Evolutionary conservation across 2,329 filamentous ascomycete species (phyloP).

Genomic region (Allantophomopsis cytisporea): DNA sequence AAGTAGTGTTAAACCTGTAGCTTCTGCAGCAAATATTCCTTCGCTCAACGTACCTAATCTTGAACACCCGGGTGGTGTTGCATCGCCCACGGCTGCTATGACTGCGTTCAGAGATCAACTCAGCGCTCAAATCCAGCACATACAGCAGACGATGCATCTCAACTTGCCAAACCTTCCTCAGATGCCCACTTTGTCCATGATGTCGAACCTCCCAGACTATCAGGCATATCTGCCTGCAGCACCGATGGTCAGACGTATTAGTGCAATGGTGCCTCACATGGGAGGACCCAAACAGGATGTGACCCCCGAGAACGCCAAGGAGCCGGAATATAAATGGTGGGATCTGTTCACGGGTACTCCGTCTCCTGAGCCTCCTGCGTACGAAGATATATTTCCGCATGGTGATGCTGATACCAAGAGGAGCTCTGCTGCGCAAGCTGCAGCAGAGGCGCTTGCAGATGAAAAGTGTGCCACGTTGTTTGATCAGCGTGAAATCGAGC

Average conservation of each 20-base stretch:
- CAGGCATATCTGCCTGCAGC: conserved; percentile 47
- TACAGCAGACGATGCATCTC: conserved; percentile 59
- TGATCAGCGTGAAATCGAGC: conserved; percentile 23
- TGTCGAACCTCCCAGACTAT: conserved; percentile 56
- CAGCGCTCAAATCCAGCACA: conserved; percentile 58
- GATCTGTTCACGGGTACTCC: conserved; percentile 43
- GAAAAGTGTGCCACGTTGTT: conserved; percentile 39
- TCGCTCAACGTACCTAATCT: conserved; percentile 11
- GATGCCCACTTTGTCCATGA: conserved; percentile 32
- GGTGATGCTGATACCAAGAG: conserved; percentile 33
- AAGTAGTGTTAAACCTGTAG: conserved; percentile 9
- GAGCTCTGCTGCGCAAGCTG: conserved; percentile 40
- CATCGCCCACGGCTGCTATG: conserved; percentile 48
- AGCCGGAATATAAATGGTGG: conserved; percentile 50
- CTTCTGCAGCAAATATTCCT: background rate
- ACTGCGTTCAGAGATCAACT: conserved; percentile 63
- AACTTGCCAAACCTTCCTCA: conserved; percentile 49
- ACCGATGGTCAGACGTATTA: conserved; percentile 58
- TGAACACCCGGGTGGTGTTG: conserved; percentile 11
- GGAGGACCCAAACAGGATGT: conserved; percentile 26
- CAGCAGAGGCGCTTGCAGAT: conserved; percentile 44
- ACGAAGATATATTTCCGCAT: conserved; percentile 64
- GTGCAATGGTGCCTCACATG: conserved; percentile 58
- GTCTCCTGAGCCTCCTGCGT: conserved; percentile 53
- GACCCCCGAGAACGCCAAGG: conserved; percentile 21